phyloP scores from a whole-genome alignment of 2,329 filamentous ascomycete genomes.

The Epicoccum sorghinum region DNA sequence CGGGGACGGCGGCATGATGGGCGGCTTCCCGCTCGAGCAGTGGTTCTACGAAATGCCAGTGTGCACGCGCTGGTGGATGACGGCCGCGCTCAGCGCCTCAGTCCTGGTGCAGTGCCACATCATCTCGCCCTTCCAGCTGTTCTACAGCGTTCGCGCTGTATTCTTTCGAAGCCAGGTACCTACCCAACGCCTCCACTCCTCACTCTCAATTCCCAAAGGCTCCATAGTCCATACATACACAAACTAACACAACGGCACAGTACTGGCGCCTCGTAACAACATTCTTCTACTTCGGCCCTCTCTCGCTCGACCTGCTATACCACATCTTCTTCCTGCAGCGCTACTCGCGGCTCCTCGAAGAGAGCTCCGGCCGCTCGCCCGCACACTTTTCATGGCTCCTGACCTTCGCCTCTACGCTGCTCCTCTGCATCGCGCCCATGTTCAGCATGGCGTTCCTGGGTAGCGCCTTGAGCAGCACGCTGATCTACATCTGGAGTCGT shows the following conservation, averaged over 20 bases:
- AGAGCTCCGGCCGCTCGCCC: conserved; percentile 87
- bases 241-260: conserved; percentile 59
- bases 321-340: conserved; percentile 98
- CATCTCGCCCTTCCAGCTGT: conserved; percentile 91
- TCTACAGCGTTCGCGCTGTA: conserved; percentile 93
- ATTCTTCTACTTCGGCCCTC: conserved; percentile 95
- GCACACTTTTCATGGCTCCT: conserved; percentile 96
- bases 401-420: conserved; percentile 78
- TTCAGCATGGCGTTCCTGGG: conserved; percentile 93
- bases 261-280: conserved; percentile 97
- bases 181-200: no score
- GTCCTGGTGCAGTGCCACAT: conserved; percentile 92
- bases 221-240: no score
- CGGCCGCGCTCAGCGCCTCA: conserved; percentile 85
- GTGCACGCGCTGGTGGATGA: conserved; percentile 96
- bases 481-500: conserved; percentile 98
- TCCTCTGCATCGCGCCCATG: conserved; percentile 82
- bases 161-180: conserved; percentile 87
- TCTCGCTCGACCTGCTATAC: conserved; percentile 92
- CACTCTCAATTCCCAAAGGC: no score
- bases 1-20: conserved; percentile 52
- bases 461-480: conserved; percentile 86
- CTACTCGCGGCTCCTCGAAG: conserved; percentile 93
- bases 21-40: conserved; percentile 81
- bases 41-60: conserved; percentile 99